Conservation (phyloP, 2,329 filamentous ascomycete species). For the Scedosporium boydii region DNA sequence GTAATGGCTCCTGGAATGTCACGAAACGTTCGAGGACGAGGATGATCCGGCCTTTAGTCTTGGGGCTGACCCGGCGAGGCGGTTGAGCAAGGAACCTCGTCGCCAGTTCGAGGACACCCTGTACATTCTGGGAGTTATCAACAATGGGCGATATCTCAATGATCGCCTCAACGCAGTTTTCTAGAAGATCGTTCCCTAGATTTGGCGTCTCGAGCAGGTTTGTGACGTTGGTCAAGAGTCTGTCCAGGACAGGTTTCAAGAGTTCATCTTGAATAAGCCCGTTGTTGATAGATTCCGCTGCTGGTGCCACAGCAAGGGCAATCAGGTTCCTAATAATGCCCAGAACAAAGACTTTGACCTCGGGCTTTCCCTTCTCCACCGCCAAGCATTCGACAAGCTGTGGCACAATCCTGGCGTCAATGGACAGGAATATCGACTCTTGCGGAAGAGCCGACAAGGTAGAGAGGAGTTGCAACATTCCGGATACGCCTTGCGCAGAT, state of each 20-base stretch:
- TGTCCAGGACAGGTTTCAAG: constrained; percentile 45
- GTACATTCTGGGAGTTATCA: constrained; percentile 56
- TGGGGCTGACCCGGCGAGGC: constrained; percentile 71
- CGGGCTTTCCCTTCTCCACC: constrained; percentile 67
- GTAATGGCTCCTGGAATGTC: constrained; percentile 44
- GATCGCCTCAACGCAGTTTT: constrained; percentile 68
- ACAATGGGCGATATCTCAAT: constrained; percentile 67
- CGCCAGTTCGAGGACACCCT: constrained; percentile 70
- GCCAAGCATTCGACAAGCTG: constrained; percentile 65
- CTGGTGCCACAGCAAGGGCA: constrained; percentile 45
- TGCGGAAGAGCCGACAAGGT: constrained; percentile 66
- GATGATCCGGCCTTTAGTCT: constrained; percentile 72
- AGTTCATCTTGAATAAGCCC: constrained; percentile 46
- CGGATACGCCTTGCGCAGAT: constrained; percentile 82
- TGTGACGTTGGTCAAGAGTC: constrained; percentile 59
- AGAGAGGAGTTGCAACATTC: constrained; percentile 67
- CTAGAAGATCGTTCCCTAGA: constrained; percentile 64
- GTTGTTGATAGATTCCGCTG: constrained; percentile 45
- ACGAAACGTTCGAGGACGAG: constrained; percentile 75
- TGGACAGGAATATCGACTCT: constrained; percentile 57
- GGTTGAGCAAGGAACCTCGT: constrained; percentile 78
- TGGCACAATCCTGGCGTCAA: constrained; percentile 54
- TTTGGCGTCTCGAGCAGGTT: constrained; percentile 51
- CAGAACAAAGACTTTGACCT: constrained; percentile 76
- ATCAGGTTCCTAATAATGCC: constrained; percentile 64